These are phyloP conservation scores for Cutaneotrichosporon cavernicola DNA, from an alignment of 1,284 basidiomycete genomes.

Conservation along the genomic window DNA sequence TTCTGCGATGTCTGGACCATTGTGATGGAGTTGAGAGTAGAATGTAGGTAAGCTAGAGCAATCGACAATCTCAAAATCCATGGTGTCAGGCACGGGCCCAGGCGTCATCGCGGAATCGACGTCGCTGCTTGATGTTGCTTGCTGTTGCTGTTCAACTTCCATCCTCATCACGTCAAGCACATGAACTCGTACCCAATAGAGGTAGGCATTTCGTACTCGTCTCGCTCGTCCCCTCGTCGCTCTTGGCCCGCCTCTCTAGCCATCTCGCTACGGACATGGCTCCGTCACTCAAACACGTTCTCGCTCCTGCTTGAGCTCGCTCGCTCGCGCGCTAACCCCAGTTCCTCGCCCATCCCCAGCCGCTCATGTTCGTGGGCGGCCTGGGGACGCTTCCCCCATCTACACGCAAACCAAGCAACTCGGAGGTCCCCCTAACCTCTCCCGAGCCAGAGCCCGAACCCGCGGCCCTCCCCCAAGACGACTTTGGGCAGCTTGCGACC, in stretches of 20 bases:
- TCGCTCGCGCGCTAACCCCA: constrained; percentile 30
- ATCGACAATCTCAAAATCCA: constrained; percentile 10
- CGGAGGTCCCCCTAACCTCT: constrained; percentile 9
- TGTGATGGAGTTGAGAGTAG: constrained; percentile 3
- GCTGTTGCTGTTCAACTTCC: not conserved
- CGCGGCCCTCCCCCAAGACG: constrained; percentile 20
- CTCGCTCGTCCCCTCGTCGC: no score
- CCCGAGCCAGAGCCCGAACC: constrained; percentile 6
- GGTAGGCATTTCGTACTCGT: constrained; percentile 49
- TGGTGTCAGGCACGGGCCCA: constrained; percentile 12
- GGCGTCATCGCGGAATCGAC: not conserved
- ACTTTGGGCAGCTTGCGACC: constrained; percentile 60
- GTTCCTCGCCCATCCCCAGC: constrained; percentile 73
- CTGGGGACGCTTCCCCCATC: constrained; percentile 54
- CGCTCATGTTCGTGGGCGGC: constrained; percentile 90
- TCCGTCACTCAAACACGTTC: not conserved
- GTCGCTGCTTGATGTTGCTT: no score
- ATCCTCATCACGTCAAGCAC: constrained; percentile 4
- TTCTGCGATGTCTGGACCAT: constrained; percentile 46
- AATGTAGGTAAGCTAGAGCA: not conserved
- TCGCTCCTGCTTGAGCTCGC: not conserved
- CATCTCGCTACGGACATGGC: no score
- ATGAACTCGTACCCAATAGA: constrained; percentile 91
- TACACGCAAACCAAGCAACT: not conserved
- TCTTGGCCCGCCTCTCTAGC: not conserved